Conservation (phyloP, 768 basidiomycete genomes). For the Russula ochroleuca region DNA sequence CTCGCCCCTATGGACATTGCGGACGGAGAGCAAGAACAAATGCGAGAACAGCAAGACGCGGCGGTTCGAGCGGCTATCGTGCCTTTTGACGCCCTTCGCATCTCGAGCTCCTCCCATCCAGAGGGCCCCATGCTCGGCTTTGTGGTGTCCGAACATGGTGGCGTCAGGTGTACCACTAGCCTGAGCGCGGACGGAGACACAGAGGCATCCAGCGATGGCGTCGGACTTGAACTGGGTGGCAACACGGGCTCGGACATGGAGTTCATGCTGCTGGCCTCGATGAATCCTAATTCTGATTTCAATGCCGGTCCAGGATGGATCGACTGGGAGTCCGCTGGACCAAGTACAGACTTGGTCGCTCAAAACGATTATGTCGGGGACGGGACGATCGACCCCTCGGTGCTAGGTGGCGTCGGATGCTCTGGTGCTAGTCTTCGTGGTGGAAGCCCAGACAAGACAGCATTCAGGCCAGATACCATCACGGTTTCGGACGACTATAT, state of each 20-base stretch:
- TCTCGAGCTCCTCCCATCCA: neutral
- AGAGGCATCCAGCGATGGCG: neutral
- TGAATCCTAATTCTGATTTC: neutral
- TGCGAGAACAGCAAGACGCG: neutral
- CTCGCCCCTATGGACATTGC: conserved; percentile 4
- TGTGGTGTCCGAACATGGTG: conserved; percentile 1
- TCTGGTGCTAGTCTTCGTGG: neutral
- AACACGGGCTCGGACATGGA: neutral
- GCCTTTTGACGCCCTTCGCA: conserved; percentile 2
- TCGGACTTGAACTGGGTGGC: neutral
- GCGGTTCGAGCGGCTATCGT: neutral
- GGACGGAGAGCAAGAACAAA: neutral
- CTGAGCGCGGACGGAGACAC: conserved; percentile 3
- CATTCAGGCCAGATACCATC: neutral
- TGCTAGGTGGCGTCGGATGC: conserved; percentile 3
- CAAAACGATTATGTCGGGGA: conserved; percentile 12
- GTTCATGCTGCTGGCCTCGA: neutral
- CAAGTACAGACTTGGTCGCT: neutral
- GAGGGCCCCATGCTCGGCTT: conserved; percentile 20
- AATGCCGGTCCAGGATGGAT: neutral
- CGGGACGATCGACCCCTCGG: conserved; percentile 25
- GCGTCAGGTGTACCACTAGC: neutral
- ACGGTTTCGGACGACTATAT: neutral
- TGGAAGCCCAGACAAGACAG: conserved; percentile 2
- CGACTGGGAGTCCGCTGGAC: neutral